These are phyloP conservation scores for Clavispora asparagi DNA, from an alignment of 805 yeast species.

Conservation along the genomic window DNA sequence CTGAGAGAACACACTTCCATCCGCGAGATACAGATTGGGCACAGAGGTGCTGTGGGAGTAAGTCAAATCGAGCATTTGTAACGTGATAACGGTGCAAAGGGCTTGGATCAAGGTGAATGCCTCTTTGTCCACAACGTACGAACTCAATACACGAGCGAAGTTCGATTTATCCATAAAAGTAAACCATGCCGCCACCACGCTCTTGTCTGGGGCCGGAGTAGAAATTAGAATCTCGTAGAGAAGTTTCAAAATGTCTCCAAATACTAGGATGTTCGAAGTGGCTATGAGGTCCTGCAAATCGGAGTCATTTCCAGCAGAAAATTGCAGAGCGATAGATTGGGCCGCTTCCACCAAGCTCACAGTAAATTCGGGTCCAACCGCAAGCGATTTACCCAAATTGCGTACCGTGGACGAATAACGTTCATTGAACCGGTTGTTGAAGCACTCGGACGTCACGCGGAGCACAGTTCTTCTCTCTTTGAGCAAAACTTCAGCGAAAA, in stretches of 20 bases:
- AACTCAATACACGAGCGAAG: constrained; percentile 22
- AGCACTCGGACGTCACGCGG: constrained; percentile 33
- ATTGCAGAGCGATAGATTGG: not conserved
- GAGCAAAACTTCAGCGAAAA: constrained; percentile 38
- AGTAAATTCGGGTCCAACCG: constrained; percentile 2
- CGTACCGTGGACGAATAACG: constrained; percentile 22
- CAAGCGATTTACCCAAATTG: constrained; percentile 28
- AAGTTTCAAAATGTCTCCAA: constrained; percentile 32
- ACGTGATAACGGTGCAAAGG: constrained; percentile 43
- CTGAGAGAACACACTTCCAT: constrained; percentile 30
- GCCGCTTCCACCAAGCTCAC: constrained; percentile 2
- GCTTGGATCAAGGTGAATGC: constrained; percentile 36
- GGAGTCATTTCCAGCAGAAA: constrained; percentile 1
- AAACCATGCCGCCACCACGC: constrained; percentile 51
- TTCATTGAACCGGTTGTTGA: constrained; percentile 14
- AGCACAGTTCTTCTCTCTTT: constrained; percentile 49
- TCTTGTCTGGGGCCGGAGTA: constrained; percentile 26
- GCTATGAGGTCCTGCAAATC: constrained; percentile 16
- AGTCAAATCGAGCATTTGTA: constrained; percentile 55
- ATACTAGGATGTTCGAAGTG: constrained; percentile 28
- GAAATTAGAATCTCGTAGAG: constrained; percentile 36
- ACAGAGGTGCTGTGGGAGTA: constrained; percentile 32
- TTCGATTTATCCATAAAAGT: constrained; percentile 36
- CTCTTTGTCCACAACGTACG: constrained; percentile 21
- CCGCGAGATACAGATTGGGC: constrained; percentile 13